These are phyloP conservation scores for Saprolegnia parasitica DNA, from an alignment of 352 stramenopile genomes.

Conservation along the genomic window DNA sequence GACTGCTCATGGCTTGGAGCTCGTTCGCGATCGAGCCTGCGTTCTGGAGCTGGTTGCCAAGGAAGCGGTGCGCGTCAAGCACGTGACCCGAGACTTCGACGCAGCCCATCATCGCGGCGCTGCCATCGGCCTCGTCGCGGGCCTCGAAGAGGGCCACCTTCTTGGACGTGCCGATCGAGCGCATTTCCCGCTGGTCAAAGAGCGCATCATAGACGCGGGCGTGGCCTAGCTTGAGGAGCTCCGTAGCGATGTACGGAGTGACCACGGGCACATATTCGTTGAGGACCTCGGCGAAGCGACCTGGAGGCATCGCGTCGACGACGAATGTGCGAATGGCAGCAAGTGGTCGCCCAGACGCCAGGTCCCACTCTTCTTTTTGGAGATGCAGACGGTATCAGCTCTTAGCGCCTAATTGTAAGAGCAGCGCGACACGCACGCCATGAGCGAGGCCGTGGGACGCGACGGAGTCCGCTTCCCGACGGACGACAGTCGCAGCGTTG, in stretches of 20 bases:
- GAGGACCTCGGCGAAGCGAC: slow-evolving; percentile 4
- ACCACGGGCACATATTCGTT: slow-evolving; percentile 10
- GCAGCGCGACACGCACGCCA: neutral
- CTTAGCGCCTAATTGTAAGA: neutral
- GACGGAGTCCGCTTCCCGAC: no score
- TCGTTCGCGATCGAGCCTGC: neutral
- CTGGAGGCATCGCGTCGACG: neutral
- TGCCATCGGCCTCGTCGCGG: neutral
- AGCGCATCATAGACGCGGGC: slow-evolving; percentile 7
- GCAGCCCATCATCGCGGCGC: slow-evolving; percentile 1
- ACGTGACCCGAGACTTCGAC: slow-evolving; percentile 13
- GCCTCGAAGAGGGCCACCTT: neutral
- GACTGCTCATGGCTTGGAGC: neutral
- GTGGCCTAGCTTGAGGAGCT: slow-evolving; percentile 15
- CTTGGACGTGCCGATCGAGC: neutral
- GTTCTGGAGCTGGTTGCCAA: slow-evolving; percentile 12
- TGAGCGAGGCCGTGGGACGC: no score
- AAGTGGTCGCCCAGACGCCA: neutral
- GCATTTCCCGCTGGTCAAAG: slow-evolving; percentile 1
- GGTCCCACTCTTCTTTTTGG: slow-evolving; percentile 4
- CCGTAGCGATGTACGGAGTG: slow-evolving; percentile 19
- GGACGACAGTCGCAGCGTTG: no score
- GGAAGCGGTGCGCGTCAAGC: slow-evolving; percentile 18
- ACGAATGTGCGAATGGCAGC: neutral
- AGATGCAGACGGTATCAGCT: slow-evolving; percentile 9